Evolutionary conservation across 805 yeast genomes (phyloP), one percentile per base, ranked within the genome.

Genomic region (Ogataea methanolica): DNA sequence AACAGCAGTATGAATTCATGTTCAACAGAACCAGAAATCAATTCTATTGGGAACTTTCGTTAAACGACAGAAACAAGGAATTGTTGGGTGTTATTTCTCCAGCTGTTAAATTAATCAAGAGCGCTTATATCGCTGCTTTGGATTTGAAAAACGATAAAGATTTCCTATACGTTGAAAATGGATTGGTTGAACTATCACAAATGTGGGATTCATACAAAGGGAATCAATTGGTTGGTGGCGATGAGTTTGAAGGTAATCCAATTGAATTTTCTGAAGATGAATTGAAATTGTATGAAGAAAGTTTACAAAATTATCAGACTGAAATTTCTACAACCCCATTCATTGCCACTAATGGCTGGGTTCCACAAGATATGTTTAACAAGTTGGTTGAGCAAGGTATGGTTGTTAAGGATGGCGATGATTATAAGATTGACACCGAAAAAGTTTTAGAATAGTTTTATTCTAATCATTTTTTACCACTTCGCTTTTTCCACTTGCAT

Each of bases 341-440:
- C 67, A 84, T 88, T 31, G 92, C 92, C 41, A 86, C 97, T 22
- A 85, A 87, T 46, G 97, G 97, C 5, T 92, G 97, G 96, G 78
- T 94, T 48, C 97, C 98, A 16, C 96, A 89, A 62, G 96, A 89
- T 62, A 81, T 89, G 85, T 91, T 92, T 61, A 84, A 80, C 33
- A 78, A 78, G 42, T 73, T 88, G 58, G 66, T 81, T 37, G 79
- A 80, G 19, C 82, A 82, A 51, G 94, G 92, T 0, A 73, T 84
- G 47, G 72, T 92, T 47, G 80, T 78, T 45, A 76, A 81, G 52
- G 75, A 75, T 17, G 65, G 58, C 26, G 79, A 76, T 19, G 75
- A 80, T 55, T 82, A 78, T 61, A 52, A 54, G 34, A 42, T 66
- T 19, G 65, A 66, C 39, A 56, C 56, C 16, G 68, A 63, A 36